phyloP scores from a whole-genome alignment of 2,329 filamentous ascomycete species.

The Fusarium sterilihyphosum region DNA sequence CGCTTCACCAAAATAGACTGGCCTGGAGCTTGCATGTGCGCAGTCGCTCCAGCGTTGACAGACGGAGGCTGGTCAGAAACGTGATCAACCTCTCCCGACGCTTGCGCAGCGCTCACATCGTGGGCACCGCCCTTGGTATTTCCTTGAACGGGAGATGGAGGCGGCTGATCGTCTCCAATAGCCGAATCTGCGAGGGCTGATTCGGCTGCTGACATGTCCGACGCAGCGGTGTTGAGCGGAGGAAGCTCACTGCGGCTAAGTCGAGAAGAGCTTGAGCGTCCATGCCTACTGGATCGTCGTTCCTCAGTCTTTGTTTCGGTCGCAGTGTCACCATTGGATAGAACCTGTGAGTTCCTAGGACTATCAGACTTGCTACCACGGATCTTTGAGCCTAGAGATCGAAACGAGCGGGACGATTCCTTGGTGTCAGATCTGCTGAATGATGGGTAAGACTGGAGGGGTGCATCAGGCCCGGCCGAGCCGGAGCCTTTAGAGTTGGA shows the following conservation, averaged over 20 bases:
- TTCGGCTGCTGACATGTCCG: slow-evolving; percentile 53
- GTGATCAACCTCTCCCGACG: slow-evolving; percentile 89
- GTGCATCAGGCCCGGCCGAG: slow-evolving; percentile 54
- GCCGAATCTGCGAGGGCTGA: slow-evolving; percentile 50
- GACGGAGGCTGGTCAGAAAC: slow-evolving; percentile 91
- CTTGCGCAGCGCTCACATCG: slow-evolving; percentile 82
- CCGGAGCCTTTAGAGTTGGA: slow-evolving; percentile 61
- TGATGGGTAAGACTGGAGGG: slow-evolving; percentile 85
- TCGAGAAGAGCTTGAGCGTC: slow-evolving; percentile 59
- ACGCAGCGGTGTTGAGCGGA: slow-evolving; percentile 53
- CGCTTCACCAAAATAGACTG: slow-evolving; percentile 91
- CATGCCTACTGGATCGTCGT: slow-evolving; percentile 75
- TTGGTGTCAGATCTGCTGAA: slow-evolving; percentile 93
- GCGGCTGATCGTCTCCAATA: slow-evolving; percentile 65
- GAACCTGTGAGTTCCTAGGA: slow-evolving; percentile 77
- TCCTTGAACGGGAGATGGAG: slow-evolving; percentile 86
- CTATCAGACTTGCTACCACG: slow-evolving; percentile 82
- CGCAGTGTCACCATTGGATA: slow-evolving; percentile 67
- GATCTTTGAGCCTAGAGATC: slow-evolving; percentile 88
- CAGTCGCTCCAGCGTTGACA: slow-evolving; percentile 66
- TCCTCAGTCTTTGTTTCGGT: slow-evolving; percentile 72
- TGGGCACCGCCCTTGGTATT: slow-evolving; percentile 78
- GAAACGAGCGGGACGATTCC: slow-evolving; percentile 88
- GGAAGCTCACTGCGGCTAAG: slow-evolving; percentile 57
- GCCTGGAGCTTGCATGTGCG: slow-evolving; percentile 74